Conservation (phyloP, 352 stramenopile genomes). For the Lagenidium sp. region DNA sequence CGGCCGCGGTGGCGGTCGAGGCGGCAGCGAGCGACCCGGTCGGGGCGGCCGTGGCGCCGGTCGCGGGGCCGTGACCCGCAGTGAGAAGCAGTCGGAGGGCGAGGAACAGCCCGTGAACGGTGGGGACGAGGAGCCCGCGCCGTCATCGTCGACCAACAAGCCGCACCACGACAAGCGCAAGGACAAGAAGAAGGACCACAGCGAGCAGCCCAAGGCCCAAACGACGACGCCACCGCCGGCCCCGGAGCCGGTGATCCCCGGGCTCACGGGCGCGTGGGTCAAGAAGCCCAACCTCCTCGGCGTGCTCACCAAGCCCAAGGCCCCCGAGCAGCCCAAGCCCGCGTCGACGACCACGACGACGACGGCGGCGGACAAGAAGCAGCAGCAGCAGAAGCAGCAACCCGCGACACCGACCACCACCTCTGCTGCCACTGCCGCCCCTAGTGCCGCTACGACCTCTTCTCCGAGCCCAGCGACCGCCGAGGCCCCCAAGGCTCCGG, state of each 20-base stretch:
- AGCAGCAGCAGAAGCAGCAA: no score
- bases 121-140: constrained; percentile 8
- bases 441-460: not conserved
- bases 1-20: constrained; percentile 40
- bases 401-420: not conserved
- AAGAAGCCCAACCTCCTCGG: constrained; percentile 19
- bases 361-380: no score
- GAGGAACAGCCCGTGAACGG: constrained; percentile 27
- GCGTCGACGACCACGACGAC: not conserved
- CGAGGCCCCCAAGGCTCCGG: no score
- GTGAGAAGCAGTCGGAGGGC: constrained; percentile 37
- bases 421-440: not conserved
- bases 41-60: constrained; percentile 33
- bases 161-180: constrained; percentile 27
- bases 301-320: not conserved
- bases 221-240: constrained; percentile 17
- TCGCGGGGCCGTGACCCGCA: constrained; percentile 23
- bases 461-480: no score
- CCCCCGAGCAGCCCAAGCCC: not conserved
- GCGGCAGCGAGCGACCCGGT: constrained; percentile 27
- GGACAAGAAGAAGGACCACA: constrained; percentile 17
- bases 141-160: constrained; percentile 23
- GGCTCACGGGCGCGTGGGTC: constrained; percentile 16
- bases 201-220: constrained; percentile 26
- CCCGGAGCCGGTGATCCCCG: constrained; percentile 15